These are phyloP conservation scores for Zalaria obscura DNA, from an alignment of 2,329 filamentous ascomycete genomes.

Conservation along the genomic window DNA sequence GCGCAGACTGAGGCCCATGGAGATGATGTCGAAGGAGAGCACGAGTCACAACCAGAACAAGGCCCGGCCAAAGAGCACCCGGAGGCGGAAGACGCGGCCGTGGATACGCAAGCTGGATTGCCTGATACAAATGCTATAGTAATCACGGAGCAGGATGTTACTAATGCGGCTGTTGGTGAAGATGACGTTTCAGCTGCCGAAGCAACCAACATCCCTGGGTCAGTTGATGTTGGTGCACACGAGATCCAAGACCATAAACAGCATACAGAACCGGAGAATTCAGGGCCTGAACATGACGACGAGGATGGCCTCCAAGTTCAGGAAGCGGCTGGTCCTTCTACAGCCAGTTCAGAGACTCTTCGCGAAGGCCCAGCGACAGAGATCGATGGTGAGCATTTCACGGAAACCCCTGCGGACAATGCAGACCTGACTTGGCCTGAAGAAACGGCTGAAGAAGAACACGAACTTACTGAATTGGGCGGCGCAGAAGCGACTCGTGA, in stretches of 20 bases:
- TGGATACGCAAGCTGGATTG: too few species aligned
- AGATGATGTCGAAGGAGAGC: constrained; percentile 3
- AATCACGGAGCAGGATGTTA: background rate
- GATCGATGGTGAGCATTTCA: background rate
- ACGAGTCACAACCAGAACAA: constrained; percentile 9
- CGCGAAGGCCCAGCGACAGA: background rate
- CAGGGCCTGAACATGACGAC: background rate
- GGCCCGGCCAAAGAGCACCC: constrained; percentile 5
- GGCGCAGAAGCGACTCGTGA: background rate
- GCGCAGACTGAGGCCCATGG: background rate
- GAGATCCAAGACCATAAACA: background rate
- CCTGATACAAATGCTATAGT: too few species aligned
- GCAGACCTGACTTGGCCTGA: background rate
- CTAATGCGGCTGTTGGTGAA: background rate
- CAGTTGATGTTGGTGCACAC: background rate
- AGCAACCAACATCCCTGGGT: background rate
- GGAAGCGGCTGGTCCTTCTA: background rate
- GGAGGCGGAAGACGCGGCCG: constrained; percentile 3
- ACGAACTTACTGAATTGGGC: background rate
- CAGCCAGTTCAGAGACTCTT: background rate
- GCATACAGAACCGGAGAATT: background rate
- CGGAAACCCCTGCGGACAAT: background rate
- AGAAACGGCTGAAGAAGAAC: background rate
- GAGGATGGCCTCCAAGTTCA: background rate
- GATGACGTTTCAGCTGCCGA: background rate